Conservation (phyloP, 495 filamentous ascomycete species). For the Immersiella caudata region DNA sequence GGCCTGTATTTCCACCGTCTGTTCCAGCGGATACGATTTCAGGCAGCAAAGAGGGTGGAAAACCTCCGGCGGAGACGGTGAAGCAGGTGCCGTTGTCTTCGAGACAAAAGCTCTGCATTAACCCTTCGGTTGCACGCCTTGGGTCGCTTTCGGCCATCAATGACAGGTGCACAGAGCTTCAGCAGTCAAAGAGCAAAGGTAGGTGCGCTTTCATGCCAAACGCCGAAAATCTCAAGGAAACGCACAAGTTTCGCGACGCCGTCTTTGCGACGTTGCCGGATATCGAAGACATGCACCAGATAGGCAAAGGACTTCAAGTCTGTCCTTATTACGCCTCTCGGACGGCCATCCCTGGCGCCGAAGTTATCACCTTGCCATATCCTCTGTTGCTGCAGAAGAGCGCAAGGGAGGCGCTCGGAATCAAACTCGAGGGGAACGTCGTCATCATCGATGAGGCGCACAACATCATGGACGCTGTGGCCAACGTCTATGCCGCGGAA, state of each 20-base stretch:
- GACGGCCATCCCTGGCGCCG: constrained; percentile 76
- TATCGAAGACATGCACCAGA: constrained; percentile 83
- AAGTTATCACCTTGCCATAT: constrained; percentile 95
- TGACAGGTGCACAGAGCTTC: constrained; percentile 89
- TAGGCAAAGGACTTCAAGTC: constrained; percentile 78
- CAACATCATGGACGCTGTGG: constrained; percentile 94
- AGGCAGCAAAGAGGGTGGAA: constrained; percentile 28
- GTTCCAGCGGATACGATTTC: constrained; percentile 36
- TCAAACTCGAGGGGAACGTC: constrained; percentile 84
- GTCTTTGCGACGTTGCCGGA: constrained; percentile 83
- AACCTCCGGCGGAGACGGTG: constrained; percentile 59
- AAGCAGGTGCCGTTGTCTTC: constrained; percentile 91
- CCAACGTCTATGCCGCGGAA: constrained; percentile 80
- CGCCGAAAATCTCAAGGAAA: constrained; percentile 68
- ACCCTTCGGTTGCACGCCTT: constrained; percentile 73
- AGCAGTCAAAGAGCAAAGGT: constrained; percentile 71
- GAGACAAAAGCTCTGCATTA: constrained; percentile 91
- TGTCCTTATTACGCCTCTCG: constrained; percentile 97
- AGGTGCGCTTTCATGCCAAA: constrained; percentile 81
- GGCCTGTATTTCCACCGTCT: constrained; percentile 73
- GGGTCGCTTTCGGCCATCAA: constrained; percentile 83
- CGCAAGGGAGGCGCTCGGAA: constrained; percentile 81
- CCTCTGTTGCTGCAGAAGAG: constrained; percentile 86
- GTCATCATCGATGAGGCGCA: constrained; percentile 97
- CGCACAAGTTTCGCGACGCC: constrained; percentile 86